Percentiles rank a stretch among this genome's conserved stretches.
These are phyloP conservation scores for Onygena corvina DNA, from an alignment of 2,329 filamentous ascomycete species.

Conservation along the genomic window DNA sequence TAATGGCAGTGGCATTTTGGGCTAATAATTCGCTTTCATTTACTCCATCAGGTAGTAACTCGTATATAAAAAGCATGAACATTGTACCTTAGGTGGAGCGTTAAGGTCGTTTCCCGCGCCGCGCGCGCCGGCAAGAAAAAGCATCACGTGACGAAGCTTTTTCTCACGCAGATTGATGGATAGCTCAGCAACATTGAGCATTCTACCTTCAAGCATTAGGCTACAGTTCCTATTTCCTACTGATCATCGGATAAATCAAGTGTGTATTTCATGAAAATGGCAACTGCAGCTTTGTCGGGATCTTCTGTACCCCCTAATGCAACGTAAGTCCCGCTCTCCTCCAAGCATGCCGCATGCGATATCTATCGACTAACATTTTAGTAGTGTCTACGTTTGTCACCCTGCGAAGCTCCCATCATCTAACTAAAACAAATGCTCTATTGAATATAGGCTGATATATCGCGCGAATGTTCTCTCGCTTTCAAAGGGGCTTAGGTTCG, in stretches of 20 bases:
- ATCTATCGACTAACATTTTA: conserved; percentile 10
- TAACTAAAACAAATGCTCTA: not conserved
- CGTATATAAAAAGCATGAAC: too few species aligned
- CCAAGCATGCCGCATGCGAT: not conserved
- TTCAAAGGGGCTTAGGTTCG: conserved; percentile 39
- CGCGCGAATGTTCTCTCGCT: not conserved
- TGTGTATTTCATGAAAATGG: conserved; percentile 23
- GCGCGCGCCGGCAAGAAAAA: too few species aligned
- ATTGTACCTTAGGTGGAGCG: too few species aligned
- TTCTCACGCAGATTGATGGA: too few species aligned
- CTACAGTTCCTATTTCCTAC: too few species aligned
- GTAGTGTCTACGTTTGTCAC: conserved; percentile 33
- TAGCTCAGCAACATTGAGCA: too few species aligned
- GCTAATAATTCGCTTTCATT: not conserved
- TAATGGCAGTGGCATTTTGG: not conserved
- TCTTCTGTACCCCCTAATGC: conserved; percentile 28
- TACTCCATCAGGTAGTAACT: too few species aligned
- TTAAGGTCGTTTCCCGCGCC: too few species aligned
- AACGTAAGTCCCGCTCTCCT: conserved; percentile 24
- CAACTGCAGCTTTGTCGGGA: conserved; percentile 22
- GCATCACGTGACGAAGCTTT: too few species aligned
- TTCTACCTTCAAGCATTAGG: too few species aligned
- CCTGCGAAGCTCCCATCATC: not conserved
- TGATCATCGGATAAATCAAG: too few species aligned
- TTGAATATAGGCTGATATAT: not conserved